These are phyloP conservation scores for Bremia lactucae DNA, from an alignment of 352 stramenopile genomes.

Conservation along the genomic window DNA sequence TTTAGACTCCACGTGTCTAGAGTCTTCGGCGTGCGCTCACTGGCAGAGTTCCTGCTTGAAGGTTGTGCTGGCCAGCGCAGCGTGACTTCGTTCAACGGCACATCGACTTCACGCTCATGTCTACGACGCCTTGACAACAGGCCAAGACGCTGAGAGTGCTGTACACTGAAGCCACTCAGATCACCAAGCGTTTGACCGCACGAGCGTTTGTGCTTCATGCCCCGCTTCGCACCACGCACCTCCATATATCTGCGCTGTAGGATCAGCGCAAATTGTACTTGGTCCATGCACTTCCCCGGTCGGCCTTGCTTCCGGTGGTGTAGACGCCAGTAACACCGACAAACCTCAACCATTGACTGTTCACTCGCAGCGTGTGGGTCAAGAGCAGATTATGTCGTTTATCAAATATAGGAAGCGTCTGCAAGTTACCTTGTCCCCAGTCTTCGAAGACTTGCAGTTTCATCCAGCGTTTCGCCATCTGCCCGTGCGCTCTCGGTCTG, in stretches of 20 bases:
- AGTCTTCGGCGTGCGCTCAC: neutral
- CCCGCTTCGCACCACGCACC: neutral
- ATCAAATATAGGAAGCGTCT: constrained; percentile 1
- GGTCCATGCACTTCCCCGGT: neutral
- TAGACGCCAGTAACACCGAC: neutral
- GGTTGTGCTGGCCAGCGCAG: neutral
- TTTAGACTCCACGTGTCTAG: neutral
- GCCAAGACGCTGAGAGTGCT: neutral
- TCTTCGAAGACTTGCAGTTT: constrained; percentile 4
- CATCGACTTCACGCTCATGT: neutral
- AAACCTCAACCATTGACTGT: constrained; percentile 3
- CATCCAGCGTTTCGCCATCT: constrained; percentile 4
- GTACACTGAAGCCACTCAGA: neutral
- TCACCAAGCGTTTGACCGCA: neutral
- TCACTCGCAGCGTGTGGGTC: neutral
- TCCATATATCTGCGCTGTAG: neutral
- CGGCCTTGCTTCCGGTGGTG: neutral
- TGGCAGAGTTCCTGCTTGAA: neutral
- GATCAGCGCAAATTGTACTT: neutral
- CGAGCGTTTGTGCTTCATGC: neutral
- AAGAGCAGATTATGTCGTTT: neutral
- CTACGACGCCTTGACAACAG: neutral
- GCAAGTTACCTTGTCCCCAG: neutral
- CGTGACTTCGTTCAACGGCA: neutral
- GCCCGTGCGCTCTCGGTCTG: constrained; percentile 1